Percentiles rank a stretch among this genome's conserved stretches.
Conservation (phyloP, 257 asterid species). For the Primulina tabacum region DNA sequence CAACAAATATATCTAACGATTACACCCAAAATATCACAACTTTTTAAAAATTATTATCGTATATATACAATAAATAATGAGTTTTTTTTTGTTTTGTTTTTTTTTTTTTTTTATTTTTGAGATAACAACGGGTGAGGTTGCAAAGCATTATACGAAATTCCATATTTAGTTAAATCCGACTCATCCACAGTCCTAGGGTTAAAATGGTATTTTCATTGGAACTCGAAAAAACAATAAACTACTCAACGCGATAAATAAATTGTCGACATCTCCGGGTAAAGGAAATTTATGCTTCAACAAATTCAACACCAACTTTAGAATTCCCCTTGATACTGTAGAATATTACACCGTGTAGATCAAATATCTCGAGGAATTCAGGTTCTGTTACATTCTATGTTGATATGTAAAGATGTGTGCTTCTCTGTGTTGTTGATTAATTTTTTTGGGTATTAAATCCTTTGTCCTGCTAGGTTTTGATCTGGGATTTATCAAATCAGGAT, state of each 20-base stretch:
- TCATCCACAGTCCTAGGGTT: conserved; percentile 12
- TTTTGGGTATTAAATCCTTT: neutral
- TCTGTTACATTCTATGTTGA: conserved; percentile 1
- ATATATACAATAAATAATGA: too few species aligned
- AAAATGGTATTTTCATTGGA: conserved; percentile 15
- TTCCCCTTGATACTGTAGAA: conserved; percentile 5
- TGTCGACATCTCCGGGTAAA: neutral
- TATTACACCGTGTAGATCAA: conserved; percentile 7
- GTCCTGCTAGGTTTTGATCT: neutral
- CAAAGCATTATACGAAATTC: too few species aligned
- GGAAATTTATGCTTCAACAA: conserved; percentile 18
- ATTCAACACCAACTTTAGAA: conserved; percentile 28
- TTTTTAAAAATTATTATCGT: too few species aligned
- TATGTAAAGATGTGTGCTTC: neutral
- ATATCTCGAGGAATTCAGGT: conserved; percentile 11
- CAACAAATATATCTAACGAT: too few species aligned
- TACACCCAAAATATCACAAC: too few species aligned
- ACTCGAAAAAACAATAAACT: conserved; percentile 1
- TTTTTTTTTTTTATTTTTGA: too few species aligned
- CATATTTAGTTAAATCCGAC: neutral
- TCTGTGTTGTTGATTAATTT: neutral
- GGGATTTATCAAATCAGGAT: neutral
- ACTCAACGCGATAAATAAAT: conserved; percentile 1
- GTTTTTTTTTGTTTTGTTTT: too few species aligned
- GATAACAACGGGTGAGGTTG: too few species aligned